Evolutionary conservation across 1,284 basidiomycete genomes (phyloP), one percentile per base, ranked within the genome.

Genomic region (Rhodotorula sp.): DNA sequence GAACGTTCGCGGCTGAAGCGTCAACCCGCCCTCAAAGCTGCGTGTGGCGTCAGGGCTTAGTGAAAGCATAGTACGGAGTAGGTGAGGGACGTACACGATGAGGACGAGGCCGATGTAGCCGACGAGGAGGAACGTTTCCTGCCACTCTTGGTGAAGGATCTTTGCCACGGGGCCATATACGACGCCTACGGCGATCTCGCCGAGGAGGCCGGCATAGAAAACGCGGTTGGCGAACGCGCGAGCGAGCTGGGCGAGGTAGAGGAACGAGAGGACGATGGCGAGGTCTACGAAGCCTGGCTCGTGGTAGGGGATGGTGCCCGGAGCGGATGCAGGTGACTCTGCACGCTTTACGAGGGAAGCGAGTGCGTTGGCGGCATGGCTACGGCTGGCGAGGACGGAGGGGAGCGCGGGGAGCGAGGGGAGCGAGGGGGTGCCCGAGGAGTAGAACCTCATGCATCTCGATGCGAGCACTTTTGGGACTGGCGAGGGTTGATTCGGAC

Each of bases 31-130:
- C 84, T 76, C 36, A 19, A 51, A 63, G 25, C n/a, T 39, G 50
- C n/a, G 29, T 44, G 48, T 19, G 34, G n/a, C 12, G 27, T 39
- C 27, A 22, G 19, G 39, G 39, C 25, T 61, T 9, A 60, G 39
- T 34, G 17, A 3, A 9, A 21, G n/a, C 41, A 13, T 12, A 51
- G 5, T 50, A 13, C 19, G 44, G 15, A 36, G 29, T 29, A 25
- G 6, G 1, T 29, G 37, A 41, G 17, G 36, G 7, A 34, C 21
- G 22, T 83, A 69, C 39, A 87, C 84, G 57, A 87, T 81, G 12
- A 86, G 78, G n/a, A 87, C 80, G 25, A 87, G 79, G 1, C 86
- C 86, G 1, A 87, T 70, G 66, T 87, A 87, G 0, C 86, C 86
- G 13, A 87, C 57, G 0, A 80, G 79, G 12, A 84, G 81, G 64